Evolutionary conservation across 1,284 basidiomycete genomes (phyloP).

Genomic region (Cryptococcus sp.): DNA sequence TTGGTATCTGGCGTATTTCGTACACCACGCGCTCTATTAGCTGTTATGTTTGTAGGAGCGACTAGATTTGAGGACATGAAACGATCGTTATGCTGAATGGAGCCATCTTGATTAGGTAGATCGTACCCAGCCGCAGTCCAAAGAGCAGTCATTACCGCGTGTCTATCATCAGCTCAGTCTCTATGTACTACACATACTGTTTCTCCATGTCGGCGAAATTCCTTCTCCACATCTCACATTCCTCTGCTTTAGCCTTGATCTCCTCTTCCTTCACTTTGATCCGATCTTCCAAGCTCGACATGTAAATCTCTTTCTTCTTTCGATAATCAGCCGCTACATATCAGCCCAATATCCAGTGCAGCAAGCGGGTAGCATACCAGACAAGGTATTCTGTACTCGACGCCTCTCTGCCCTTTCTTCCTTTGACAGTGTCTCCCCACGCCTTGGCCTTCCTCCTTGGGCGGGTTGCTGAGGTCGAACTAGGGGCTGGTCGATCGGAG

Average conservation of each 20-base stretch:
- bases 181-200: background rate
- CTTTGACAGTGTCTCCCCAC: background rate
- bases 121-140: background rate
- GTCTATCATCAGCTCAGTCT: background rate
- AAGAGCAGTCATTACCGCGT: background rate
- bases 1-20: background rate
- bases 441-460: background rate
- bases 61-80: background rate
- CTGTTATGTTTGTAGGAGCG: background rate
- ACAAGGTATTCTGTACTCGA: background rate
- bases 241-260: background rate
- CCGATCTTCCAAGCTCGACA: background rate
- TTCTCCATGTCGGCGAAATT: background rate
- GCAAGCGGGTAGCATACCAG: background rate
- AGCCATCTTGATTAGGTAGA: background rate
- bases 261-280: background rate
- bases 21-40: background rate
- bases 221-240: background rate
- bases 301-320: background rate
- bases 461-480: background rate
- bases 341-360: background rate
- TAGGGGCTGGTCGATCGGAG: background rate
- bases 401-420: background rate
- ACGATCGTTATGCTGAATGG: background rate
- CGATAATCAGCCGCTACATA: background rate